These are phyloP conservation scores for Aciculoconidium aculeatum DNA, from an alignment of 805 yeast genomes.

Conservation along the genomic window DNA sequence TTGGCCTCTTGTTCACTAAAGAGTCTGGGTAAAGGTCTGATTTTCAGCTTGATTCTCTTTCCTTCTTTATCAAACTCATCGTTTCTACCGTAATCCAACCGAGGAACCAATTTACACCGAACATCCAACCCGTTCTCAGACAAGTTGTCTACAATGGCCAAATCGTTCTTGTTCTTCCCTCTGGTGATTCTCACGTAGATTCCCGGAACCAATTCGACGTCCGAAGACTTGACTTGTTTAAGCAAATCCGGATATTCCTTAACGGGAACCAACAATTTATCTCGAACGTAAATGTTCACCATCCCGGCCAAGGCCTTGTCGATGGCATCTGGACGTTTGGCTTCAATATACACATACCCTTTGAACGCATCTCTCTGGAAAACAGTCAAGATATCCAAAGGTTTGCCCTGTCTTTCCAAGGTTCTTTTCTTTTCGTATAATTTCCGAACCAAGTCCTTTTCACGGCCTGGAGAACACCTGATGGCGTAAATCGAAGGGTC, in stretches of 20 bases:
- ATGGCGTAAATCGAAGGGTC: constrained; percentile 97
- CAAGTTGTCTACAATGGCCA: constrained; percentile 88
- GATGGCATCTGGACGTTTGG: constrained; percentile 88
- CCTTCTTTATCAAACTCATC: constrained; percentile 47
- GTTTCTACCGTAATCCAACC: constrained; percentile 82
- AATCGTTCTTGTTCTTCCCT: constrained; percentile 88
- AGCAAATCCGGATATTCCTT: constrained; percentile 91
- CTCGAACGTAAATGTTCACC: constrained; percentile 70
- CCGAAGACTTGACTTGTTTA: constrained; percentile 83
- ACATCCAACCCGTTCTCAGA: constrained; percentile 95
- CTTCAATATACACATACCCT: constrained; percentile 92
- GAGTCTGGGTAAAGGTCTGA: constrained; percentile 78
- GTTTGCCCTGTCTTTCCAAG: constrained; percentile 63
- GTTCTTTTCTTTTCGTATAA: constrained; percentile 79
- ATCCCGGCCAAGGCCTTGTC: constrained; percentile 84
- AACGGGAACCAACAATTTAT: constrained; percentile 86
- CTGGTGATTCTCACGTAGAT: constrained; percentile 85
- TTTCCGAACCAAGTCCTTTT: constrained; percentile 83
- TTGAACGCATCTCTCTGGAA: constrained; percentile 92
- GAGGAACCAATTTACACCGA: constrained; percentile 86
- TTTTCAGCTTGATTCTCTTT: constrained; percentile 43
- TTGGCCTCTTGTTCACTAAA: constrained; percentile 88
- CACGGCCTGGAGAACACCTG: constrained; percentile 88
- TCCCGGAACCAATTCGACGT: constrained; percentile 85
- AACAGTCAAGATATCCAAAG: constrained; percentile 81